A percentile compares a stretch with the other conserved stretches of the same genome.
These are phyloP conservation scores for Metschnikowia koreensis DNA, from an alignment of 805 yeast genomes.

Conservation along the genomic window DNA sequence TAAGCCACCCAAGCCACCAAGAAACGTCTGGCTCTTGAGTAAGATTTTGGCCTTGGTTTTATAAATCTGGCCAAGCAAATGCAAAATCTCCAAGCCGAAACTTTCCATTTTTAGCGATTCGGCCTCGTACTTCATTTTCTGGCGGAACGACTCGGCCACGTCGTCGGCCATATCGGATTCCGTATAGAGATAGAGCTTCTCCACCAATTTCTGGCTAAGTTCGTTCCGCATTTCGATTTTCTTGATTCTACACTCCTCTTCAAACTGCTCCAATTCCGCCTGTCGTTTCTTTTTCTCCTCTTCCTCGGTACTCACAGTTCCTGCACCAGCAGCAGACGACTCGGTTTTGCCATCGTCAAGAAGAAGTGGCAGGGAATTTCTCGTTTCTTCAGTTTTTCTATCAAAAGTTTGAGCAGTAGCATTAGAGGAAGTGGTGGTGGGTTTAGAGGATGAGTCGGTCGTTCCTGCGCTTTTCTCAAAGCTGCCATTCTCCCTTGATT, in stretches of 20 bases:
- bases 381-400: not conserved
- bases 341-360: constrained; percentile 16
- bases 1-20: constrained; percentile 62
- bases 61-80: constrained; percentile 70
- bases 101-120: constrained; percentile 79
- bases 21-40: constrained; percentile 59
- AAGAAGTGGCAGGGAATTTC: constrained; percentile 8
- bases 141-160: constrained; percentile 49
- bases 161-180: constrained; percentile 46
- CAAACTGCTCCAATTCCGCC: constrained; percentile 60
- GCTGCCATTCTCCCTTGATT: not conserved
- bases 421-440: not conserved
- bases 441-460: too few species aligned
- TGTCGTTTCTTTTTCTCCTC: constrained; percentile 45
- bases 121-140: constrained; percentile 75
- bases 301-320: constrained; percentile 31
- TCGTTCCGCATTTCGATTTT: constrained; percentile 63
- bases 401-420: not conserved
- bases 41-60: constrained; percentile 62
- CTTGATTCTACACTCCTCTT: constrained; percentile 71
- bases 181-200: constrained; percentile 42
- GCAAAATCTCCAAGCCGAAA: constrained; percentile 79
- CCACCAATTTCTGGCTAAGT: constrained; percentile 55
- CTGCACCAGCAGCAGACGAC: not conserved
- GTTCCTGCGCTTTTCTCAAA: too few species aligned